phyloP scores from a whole-genome alignment of 108 stramenopile genomes.

The Fragilariopsis cylindrus region DNA sequence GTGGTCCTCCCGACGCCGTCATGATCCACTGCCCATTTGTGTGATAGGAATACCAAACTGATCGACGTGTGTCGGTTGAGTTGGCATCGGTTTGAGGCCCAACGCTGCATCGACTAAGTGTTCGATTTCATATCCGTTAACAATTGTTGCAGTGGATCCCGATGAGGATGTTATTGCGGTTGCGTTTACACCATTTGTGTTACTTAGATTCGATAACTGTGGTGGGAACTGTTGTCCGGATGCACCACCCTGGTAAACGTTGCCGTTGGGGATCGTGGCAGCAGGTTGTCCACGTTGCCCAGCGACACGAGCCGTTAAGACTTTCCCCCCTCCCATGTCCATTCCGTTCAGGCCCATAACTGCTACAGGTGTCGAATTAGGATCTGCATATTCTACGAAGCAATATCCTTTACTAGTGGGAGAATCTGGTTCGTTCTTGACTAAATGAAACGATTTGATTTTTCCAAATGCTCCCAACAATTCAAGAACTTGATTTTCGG shows the following conservation, averaged over 20 bases:
- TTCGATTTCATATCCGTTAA: conserved; percentile 79
- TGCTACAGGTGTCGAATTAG: conserved; percentile 76
- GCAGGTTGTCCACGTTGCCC: conserved; percentile 31
- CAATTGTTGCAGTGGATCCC: conserved; percentile 39
- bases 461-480: conserved; percentile 92
- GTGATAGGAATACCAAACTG: conserved; percentile 49
- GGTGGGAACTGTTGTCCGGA: background rate
- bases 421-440: conserved; percentile 80
- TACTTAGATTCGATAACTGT: background rate
- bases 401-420: conserved; percentile 92
- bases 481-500: conserved; percentile 92
- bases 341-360: conserved; percentile 95
- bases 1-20: background rate
- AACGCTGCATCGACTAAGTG: conserved; percentile 79
- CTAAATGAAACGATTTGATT: conserved; percentile 93
- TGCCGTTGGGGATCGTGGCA: background rate
- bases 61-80: conserved; percentile 45
- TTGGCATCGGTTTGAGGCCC: conserved; percentile 55
- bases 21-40: conserved; percentile 11
- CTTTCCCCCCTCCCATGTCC: conserved; percentile 93
- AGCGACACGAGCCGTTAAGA: conserved; percentile 86
- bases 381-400: conserved; percentile 94
- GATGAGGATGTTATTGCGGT: conserved; percentile 21
- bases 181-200: conserved; percentile 1
- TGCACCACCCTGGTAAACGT: conserved; percentile 9